Evolutionary conservation across 345 rosid genomes (phyloP), one percentile per base, ranked within the genome.

Genomic region (Brassica carinata): DNA sequence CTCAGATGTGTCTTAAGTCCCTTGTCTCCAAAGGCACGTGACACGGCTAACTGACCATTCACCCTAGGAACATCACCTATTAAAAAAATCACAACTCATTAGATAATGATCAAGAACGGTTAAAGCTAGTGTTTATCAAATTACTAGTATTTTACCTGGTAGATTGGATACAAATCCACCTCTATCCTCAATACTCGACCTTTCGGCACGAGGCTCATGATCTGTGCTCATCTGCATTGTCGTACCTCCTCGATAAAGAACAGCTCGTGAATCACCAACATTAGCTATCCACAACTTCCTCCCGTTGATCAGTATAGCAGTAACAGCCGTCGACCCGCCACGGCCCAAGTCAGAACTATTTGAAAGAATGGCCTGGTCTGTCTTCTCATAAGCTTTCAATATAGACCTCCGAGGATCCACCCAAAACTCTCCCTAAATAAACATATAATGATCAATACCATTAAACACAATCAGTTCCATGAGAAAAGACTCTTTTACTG

Each of bases 101-200:
- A 23, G 26, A 23, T 23, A 23, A 23, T 23, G 26, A 53, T 70
- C 59, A 75, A 9, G 6, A 63, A 45, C 6, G 40, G 19, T 5
- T 11, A 23, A 23, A 23, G 26, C 26, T 2, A 11, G 11, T 7
- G 26, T 23, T 62, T 45, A 8, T 23, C 26, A 23, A 23, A 23
- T 23, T 23, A 23, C 15, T n/a, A 5, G 5, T 5, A 0, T 23
- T 43, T 67, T 55, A 92, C 97, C 97, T 85, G 97, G 97, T 85
- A 90, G 87, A 83, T 92, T 92, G 29, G 97, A 92, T 75, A 92
- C 97, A 85, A 92, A 92, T 73, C 97, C 97, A 62, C 97, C 97
- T 77, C 72, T 88, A 80, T 86, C 83, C 77, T 92, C 97, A 81
- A 92, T 92, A 83, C 86, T 92, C 62, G 89, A 86, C 76, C 97